phyloP scores from a whole-genome alignment of 495 filamentous ascomycete genomes.

The Xylaria castorea region DNA sequence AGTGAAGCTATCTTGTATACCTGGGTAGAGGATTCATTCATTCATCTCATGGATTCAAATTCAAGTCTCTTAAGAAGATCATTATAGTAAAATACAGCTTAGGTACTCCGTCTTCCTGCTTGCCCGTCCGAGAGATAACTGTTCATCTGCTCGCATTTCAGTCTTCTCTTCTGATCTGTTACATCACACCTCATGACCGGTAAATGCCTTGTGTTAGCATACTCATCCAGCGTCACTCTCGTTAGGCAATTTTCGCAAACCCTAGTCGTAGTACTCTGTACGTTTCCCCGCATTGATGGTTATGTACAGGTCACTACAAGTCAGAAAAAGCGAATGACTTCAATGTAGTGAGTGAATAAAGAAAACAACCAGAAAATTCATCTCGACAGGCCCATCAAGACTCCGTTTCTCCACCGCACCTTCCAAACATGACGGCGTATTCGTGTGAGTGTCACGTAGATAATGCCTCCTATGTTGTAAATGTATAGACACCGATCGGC shows the following conservation, averaged over 20 bases:
- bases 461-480: slow-evolving; percentile 25
- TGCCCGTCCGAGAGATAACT: not conserved
- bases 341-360: slow-evolving; percentile 19
- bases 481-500: slow-evolving; percentile 22
- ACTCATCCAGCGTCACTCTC: not conserved
- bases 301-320: not conserved
- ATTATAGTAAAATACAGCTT: slow-evolving; percentile 6
- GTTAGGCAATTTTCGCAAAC: not conserved
- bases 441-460: not conserved
- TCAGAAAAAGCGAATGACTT: slow-evolving; percentile 13
- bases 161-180: not conserved
- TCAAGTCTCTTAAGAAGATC: not conserved
- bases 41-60: not conserved
- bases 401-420: slow-evolving; percentile 14
- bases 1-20: not conserved
- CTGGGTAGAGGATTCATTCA: not conserved
- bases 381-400: not conserved
- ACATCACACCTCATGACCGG: not conserved
- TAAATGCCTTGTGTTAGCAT: not conserved
- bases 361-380: not conserved
- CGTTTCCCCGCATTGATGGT: not conserved
- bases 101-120: not conserved
- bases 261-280: not conserved
- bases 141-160: not conserved
- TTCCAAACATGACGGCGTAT: not conserved